Percentiles rank a stretch among this genome's conserved stretches.
phyloP scores from a whole-genome alignment of 1,139 yeast genomes.

The Dujonia santamariae region DNA sequence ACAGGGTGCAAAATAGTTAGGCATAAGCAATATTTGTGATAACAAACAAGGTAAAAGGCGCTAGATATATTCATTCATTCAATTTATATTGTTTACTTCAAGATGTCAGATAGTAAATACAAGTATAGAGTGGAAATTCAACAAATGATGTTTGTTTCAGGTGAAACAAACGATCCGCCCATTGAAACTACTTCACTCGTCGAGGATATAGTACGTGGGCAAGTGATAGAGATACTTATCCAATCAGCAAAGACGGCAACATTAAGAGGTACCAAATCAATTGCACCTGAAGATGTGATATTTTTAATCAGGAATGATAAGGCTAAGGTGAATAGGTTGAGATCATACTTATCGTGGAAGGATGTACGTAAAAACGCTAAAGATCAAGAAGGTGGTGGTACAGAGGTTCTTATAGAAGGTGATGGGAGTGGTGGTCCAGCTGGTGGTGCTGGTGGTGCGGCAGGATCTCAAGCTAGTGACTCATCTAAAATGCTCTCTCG shows the following conservation, averaged over 20 bases:
- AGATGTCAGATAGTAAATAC: constrained; percentile 45
- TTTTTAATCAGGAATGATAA: constrained; percentile 89
- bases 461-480: constrained; percentile 35
- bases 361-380: constrained; percentile 96
- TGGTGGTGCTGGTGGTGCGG: constrained; percentile 29
- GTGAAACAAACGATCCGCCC: constrained; percentile 94
- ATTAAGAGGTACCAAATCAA: constrained; percentile 76
- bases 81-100: too few species aligned
- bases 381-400: constrained; percentile 87
- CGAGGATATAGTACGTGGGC: constrained; percentile 93
- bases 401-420: constrained; percentile 49
- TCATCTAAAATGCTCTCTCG: constrained; percentile 56
- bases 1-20: too few species aligned
- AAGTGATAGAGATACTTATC: constrained; percentile 82
- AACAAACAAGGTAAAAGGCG: too few species aligned
- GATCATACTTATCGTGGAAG: constrained; percentile 94
- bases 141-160: constrained; percentile 98
- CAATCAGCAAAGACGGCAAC: constrained; percentile 81
- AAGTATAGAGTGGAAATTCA: constrained; percentile 83
- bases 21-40: too few species aligned
- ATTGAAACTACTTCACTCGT: constrained; percentile 84
- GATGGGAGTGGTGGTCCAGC: constrained; percentile 38
- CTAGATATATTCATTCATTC: too few species aligned
- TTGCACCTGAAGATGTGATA: constrained; percentile 90
- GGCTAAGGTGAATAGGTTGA: constrained; percentile 86